Percentiles rank a stretch among this genome's conserved stretches.
Conservation (phyloP, 1,284 basidiomycete genomes). For the Malassezia obtusa region DNA sequence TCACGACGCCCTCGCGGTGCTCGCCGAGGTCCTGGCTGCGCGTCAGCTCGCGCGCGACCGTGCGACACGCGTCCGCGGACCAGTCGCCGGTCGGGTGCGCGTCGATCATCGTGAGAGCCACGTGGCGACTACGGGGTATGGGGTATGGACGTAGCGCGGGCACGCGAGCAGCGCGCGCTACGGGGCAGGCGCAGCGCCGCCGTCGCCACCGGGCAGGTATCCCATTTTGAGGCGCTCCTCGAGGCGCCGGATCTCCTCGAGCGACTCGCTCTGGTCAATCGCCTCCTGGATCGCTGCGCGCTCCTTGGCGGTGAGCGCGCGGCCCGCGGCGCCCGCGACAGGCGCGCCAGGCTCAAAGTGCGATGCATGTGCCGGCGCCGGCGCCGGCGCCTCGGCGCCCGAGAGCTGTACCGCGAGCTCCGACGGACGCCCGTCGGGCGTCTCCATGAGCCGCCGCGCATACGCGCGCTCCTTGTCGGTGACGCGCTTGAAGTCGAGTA, state of each 20-base stretch:
- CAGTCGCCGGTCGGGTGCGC: conserved; percentile 34
- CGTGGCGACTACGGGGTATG: not conserved
- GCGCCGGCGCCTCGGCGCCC: conserved; percentile 56
- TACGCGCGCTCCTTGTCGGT: conserved; percentile 61
- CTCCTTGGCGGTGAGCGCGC: conserved; percentile 84
- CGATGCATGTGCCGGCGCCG: conserved; percentile 57
- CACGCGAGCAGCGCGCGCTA: too few relatives aligned
- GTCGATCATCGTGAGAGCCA: conserved; percentile 1
- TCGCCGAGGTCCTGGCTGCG: conserved; percentile 39
- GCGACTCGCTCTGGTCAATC: conserved; percentile 76
- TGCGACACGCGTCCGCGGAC: conserved; percentile 45
- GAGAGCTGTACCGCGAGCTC: conserved; percentile 22
- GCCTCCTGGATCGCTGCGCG: conserved; percentile 78
- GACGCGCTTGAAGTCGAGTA: conserved; percentile 92
- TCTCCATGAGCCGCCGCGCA: conserved; percentile 34
- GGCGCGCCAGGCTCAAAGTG: conserved; percentile 52
- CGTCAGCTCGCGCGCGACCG: conserved; percentile 41
- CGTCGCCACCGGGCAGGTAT: not conserved
- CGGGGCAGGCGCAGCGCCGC: not conserved
- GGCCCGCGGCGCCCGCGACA: conserved; percentile 51
- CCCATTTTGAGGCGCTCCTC: conserved; percentile 42
- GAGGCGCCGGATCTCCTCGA: conserved; percentile 55
- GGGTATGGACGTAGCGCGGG: too few relatives aligned
- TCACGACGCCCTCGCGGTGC: conserved; percentile 58
- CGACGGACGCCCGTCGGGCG: conserved; percentile 27